Conservation (phyloP, 306 rosid species). For the Alnus rubra region DNA sequence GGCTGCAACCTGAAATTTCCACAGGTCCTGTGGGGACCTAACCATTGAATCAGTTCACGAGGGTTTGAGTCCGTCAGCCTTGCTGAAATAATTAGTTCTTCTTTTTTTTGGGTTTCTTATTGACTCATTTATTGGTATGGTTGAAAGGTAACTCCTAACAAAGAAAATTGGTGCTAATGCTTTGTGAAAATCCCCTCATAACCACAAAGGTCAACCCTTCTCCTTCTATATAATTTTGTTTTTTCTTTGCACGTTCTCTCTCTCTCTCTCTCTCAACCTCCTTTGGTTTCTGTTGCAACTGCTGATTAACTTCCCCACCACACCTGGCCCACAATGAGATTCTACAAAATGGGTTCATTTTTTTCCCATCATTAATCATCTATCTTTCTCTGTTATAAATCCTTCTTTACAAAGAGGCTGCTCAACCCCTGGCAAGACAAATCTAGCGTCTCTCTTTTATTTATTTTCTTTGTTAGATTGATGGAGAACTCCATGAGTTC, state of each 20-base stretch:
- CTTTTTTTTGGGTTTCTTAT: constrained; percentile 11
- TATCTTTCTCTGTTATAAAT: constrained; percentile 44
- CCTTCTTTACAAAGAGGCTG: neutral
- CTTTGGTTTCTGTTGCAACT: constrained; percentile 47
- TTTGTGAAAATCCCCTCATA: constrained; percentile 29
- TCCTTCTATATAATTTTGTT: constrained; percentile 18
- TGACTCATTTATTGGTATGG: constrained; percentile 39
- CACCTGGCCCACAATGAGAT: constrained; percentile 57
- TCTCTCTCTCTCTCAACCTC: constrained; percentile 8
- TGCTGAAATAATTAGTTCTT: constrained; percentile 7
- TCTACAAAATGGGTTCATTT: constrained; percentile 31
- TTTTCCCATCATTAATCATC: constrained; percentile 36
- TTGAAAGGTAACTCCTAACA: constrained; percentile 32
- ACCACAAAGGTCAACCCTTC: constrained; percentile 63
- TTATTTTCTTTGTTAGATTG: constrained; percentile 17
- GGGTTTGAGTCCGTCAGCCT: neutral
- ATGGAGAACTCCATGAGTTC: constrained; percentile 62
- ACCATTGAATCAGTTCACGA: constrained; percentile 6
- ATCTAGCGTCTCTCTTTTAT: neutral
- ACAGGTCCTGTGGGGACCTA: neutral
- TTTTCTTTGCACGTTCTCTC: constrained; percentile 40
- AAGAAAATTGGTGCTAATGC: constrained; percentile 34
- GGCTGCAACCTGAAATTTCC: neutral
- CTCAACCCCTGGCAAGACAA: constrained; percentile 26
- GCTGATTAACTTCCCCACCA: constrained; percentile 48